Evolutionary conservation across 116 monocot genomes (phyloP), one percentile per base, ranked within the genome.

Genomic region (Zostera marina): DNA sequence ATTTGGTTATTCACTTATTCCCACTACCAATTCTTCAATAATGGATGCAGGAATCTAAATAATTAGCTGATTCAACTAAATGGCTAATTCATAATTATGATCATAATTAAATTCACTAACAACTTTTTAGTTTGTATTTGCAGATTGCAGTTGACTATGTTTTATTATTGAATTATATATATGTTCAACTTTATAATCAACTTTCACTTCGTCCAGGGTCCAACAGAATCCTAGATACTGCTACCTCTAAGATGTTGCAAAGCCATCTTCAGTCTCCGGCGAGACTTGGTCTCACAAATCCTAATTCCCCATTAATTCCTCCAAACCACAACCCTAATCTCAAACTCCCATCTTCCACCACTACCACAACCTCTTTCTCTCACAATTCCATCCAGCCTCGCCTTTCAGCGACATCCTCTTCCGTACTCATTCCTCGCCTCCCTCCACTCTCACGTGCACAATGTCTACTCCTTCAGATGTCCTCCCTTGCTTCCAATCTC

Each of bases 391-490:
- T 26, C 26, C 26, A 26, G 4, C 26, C 26, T 26, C 51, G 24
- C 62, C 1, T 54, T 11, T 7, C 72, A 59, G 55, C 83, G 16
- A 38, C 66, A 51, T 44, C 75, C 63, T 75, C 85, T 14, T 14
- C 9, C 55, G 41, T 79, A 48, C 84, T 93, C 42, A 79, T 84
- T 61, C 73, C 84, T 19, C 93, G 87, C 77, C 84, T 84, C 24
- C 92, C 92, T 3, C 92, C 92, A 0, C 87, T 87, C n/a, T 70
- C 87, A 49, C 93, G 87, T 41, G 84, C 87, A n/a, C 87, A 87
- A 42, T 51, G 81, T 22, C 78, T 87, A 58, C 81, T 93, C 65
- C 67, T 60, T 39, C 87, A 81, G 53, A 83, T 93, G 76, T 59
- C 93, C 44, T 40, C 74, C 38, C 84, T 88, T 72, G 61, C 93